Evolutionary conservation across 768 basidiomycete species (phyloP).

Genomic region (Lactarius trivialis): DNA sequence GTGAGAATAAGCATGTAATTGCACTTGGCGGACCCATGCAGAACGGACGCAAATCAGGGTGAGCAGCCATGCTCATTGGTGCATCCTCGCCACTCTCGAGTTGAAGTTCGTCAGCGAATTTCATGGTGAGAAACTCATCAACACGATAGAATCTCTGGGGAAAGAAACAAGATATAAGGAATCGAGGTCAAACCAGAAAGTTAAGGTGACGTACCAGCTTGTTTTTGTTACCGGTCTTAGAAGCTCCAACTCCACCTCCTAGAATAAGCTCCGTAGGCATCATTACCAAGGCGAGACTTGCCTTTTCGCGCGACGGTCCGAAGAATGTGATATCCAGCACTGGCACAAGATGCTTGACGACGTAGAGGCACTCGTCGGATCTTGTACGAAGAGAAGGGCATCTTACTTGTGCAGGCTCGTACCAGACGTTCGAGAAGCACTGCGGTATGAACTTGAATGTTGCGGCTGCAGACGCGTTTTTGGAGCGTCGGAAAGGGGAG

Average conservation of each 20-base stretch:
- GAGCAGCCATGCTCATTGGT: conserved; percentile 89
- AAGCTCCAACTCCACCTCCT: conserved; percentile 87
- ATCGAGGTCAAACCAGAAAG: background rate
- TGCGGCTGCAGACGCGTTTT: conserved; percentile 65
- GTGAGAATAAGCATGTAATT: background rate
- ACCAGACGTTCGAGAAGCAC: conserved; percentile 73
- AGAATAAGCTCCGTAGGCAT: conserved; percentile 69
- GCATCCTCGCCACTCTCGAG: conserved; percentile 82
- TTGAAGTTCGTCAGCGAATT: conserved; percentile 60
- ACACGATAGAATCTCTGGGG: conserved; percentile 66
- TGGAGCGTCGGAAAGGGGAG: conserved; percentile 90
- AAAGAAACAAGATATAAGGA: background rate
- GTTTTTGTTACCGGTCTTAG: conserved; percentile 88
- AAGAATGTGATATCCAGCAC: conserved; percentile 96
- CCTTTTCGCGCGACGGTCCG: conserved; percentile 90
- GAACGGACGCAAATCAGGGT: conserved; percentile 44
- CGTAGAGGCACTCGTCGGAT: conserved; percentile 67
- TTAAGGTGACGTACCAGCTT: conserved; percentile 60
- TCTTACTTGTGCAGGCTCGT: conserved; percentile 99
- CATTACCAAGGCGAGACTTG: conserved; percentile 86
- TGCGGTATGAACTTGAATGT: conserved; percentile 58
- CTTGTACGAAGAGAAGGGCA: conserved; percentile 66
- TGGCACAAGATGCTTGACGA: conserved; percentile 97
- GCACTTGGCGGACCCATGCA: conserved; percentile 5
- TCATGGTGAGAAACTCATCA: conserved; percentile 43